Evolutionary conservation across 106 monocot species (phyloP), one percentile per base, ranked within the genome.

Genomic region (Allium sativum): DNA sequence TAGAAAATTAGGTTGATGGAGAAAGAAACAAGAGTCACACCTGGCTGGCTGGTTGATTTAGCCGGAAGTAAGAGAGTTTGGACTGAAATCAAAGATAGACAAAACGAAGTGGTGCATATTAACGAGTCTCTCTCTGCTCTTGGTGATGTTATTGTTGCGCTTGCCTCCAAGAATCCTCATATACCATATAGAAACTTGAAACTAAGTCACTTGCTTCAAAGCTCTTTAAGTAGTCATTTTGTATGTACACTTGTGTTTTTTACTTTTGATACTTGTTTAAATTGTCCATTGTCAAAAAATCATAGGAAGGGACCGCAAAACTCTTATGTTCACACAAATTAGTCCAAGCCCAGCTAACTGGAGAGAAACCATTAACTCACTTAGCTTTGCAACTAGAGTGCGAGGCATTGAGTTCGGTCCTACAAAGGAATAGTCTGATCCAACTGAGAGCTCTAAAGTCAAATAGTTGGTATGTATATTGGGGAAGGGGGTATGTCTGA

Each of bases 161-260:
- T 96, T 55, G 87, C 95, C n/a, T 81, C 90, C 10, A 95, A 90
- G 73, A 90, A 78, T 67, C 72, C 83, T 4, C 90, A 96, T 22
- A 84, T 96, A 64, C 95, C 95, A 31, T 96, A 96, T 66, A 91
- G 95, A 81, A 96, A 96, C 17, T 96, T 90, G 17, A 96, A 96
- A 76, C 84, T 96, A 44, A 96, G 87, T 18, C 90, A 90, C 74
- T 66, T 96, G 68, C 81, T 96, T 10, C 90, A 96, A 59, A 96
- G 87, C 68, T 96, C 95, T 70, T 46, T 90, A n/a, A n/a, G n/a
- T n/a, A n/a, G n/a, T n/a, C n/a, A n/a, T n/a, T n/a, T n/a, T n/a
- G n/a, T n/a, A n/a, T n/a, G n/a, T n/a, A n/a, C n/a, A n/a, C n/a
- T n/a, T n/a, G n/a, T n/a, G n/a, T n/a, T n/a, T n/a, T n/a, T n/a